Evolutionary conservation across 306 rosid species (phyloP), one percentile per base, ranked within the genome.

Genomic region (Pyrus betulifolia): DNA sequence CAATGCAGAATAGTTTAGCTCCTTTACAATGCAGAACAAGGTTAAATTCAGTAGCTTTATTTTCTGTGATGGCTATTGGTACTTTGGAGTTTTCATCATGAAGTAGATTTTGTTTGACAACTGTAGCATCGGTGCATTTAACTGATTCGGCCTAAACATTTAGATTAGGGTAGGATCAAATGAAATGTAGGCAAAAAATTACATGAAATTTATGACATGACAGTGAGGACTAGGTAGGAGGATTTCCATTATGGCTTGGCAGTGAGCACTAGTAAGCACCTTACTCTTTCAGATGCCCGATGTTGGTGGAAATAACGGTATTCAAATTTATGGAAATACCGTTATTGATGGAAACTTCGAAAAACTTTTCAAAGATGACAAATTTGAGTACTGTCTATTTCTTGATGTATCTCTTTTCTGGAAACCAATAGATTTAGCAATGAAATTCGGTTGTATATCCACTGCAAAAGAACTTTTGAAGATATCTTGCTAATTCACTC

Each of bases 1-100:
- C 60, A 82, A 74, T 71, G 81, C 72, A 30, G 71, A 35, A 27
- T 71, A 13, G 21, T 71, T 52, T 74, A 45, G 62, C 22, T 33
- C 1, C 17, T 44, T 12, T 4, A 3, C 22, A 17, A 27, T 68
- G 67, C 49, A 49, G 55, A 49, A 15, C 55, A 49, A 49, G 15
- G 55, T 49, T 25, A 23, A 8, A 18, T 59, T 21, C 9, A 17
- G 25, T 6, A 35, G 38, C 49, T 23, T 71, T 45, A n/a, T 8
- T 23, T 61, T 27, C 10, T 30, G 25, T 8, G 67, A 71, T 65
- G 27, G 62, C 9, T 42, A 14, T 19, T 38, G 35, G 8, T 51
- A 55, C 54, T 33, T 11, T 18, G n/a, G 27, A 1, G 66, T 65
- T 35, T 76, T 38, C 54, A 51, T 83, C 22, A 27, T 40, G 46